These are phyloP conservation scores for Thermomucor indicae-seudaticae DNA, from an alignment of 371 early-diverging fungal genomes.

Conservation along the genomic window DNA sequence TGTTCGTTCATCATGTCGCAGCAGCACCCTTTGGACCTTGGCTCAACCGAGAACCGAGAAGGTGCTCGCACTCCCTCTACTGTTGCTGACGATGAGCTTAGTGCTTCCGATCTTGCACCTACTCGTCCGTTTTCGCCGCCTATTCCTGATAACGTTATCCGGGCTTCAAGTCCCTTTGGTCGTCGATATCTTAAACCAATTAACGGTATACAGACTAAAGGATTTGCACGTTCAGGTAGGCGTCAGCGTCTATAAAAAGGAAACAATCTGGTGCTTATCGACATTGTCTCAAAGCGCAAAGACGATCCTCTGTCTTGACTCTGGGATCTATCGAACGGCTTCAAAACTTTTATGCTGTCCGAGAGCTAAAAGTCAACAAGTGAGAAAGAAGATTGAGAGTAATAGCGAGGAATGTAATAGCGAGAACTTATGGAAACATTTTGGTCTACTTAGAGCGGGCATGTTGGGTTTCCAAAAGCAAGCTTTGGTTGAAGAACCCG, in stretches of 20 bases:
- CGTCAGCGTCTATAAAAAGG: too few species aligned
- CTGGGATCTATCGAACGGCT: conserved; percentile 44
- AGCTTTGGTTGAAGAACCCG: conserved; percentile 22
- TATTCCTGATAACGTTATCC: conserved; percentile 11
- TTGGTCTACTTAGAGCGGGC: conserved; percentile 30
- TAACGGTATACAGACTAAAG: conserved; percentile 44
- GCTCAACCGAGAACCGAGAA: too few species aligned
- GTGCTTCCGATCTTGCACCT: not conserved
- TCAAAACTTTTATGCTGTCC: conserved; percentile 46
- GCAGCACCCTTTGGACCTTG: too few species aligned
- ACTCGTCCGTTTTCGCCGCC: not conserved
- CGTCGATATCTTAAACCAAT: conserved; percentile 38
- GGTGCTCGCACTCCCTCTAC: not conserved
- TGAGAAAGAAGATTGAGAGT: conserved; percentile 13
- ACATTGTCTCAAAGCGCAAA: conserved; percentile 39
- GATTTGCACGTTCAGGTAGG: conserved; percentile 46
- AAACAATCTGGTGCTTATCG: too few species aligned
- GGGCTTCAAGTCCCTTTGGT: conserved; percentile 37
- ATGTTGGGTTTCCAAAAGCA: conserved; percentile 33
- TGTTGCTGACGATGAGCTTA: not conserved
- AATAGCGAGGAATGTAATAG: not conserved
- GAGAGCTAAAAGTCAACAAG: conserved; percentile 46
- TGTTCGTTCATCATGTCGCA: too few species aligned
- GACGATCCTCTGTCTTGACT: conserved; percentile 46
- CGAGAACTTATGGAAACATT: not conserved